Evolutionary conservation across 345 rosid species (phyloP).

Genomic region (Anacardium occidentale): DNA sequence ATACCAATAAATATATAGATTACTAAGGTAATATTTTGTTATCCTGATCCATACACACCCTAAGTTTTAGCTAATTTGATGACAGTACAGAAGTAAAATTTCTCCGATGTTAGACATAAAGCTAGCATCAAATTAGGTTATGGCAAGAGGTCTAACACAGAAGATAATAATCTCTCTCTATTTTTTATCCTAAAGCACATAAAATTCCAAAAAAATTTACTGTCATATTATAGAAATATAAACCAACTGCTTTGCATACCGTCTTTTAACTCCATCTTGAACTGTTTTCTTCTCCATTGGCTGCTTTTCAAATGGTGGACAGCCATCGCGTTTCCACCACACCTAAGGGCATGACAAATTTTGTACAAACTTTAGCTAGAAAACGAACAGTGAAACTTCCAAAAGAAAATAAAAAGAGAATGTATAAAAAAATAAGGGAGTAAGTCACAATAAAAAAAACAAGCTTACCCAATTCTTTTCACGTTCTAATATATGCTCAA

Average conservation of each 20-base stretch:
- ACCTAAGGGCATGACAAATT: conserved; percentile 45
- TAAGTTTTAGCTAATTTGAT: background rate
- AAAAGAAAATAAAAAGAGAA: background rate
- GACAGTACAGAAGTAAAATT: background rate
- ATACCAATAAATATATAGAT: too few species aligned
- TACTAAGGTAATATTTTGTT: too few species aligned
- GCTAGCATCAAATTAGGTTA: background rate
- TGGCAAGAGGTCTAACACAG: background rate
- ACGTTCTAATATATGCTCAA: conserved; percentile 87
- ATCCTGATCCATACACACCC: too few species aligned
- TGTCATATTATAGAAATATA: background rate
- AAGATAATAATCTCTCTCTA: background rate
- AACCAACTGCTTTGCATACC: conserved; percentile 44
- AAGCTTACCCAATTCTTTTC: conserved; percentile 92
- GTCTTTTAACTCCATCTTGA: conserved; percentile 66
- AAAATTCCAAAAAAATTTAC: background rate
- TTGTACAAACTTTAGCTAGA: conserved; percentile 13
- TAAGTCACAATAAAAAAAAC: conserved; percentile 1
- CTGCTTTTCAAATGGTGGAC: conserved; percentile 94
- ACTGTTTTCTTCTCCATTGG: conserved; percentile 59
- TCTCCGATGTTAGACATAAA: background rate
- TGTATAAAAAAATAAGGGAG: conserved; percentile 6
- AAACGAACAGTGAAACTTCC: conserved; percentile 10
- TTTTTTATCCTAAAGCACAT: background rate
- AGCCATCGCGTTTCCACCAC: conserved; percentile 99